Percentiles rank a stretch among this genome's conserved stretches.
phyloP scores from a whole-genome alignment of 1,284 basidiomycete genomes.

The Caloboletus firmus region DNA sequence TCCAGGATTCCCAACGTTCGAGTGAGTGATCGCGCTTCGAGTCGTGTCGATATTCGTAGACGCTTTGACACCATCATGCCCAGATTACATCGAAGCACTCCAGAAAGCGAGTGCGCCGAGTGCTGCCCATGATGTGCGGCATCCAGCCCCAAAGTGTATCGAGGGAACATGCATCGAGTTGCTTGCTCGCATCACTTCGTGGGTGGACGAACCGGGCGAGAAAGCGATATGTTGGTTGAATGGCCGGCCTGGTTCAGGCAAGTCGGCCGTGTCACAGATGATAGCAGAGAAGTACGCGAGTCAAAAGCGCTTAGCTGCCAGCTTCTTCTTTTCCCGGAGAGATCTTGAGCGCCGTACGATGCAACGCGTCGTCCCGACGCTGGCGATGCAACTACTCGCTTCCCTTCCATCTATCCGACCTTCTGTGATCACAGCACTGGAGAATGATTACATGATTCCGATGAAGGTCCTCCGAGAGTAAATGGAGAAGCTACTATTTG shows the following conservation, averaged over 20 bases:
- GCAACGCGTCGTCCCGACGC: slow-evolving; percentile 16
- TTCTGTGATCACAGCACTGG: slow-evolving; percentile 7
- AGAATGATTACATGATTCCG: slow-evolving; percentile 20
- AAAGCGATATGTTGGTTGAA: slow-evolving; percentile 7
- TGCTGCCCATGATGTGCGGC: slow-evolving; percentile 21
- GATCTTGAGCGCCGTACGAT: slow-evolving; percentile 4
- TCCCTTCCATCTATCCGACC: slow-evolving; percentile 9
- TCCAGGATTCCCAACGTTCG: background rate
- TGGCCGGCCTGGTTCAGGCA: background rate
- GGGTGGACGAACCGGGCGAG: background rate
- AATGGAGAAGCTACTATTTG: slow-evolving; percentile 17
- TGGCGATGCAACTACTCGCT: slow-evolving; percentile 12
- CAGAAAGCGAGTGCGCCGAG: slow-evolving; percentile 20
- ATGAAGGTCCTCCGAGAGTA: slow-evolving; percentile 25
- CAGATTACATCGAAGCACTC: background rate
- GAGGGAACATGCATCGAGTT: slow-evolving; percentile 26
- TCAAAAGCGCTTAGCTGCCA: background rate
- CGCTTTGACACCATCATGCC: background rate
- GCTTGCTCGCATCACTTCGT: slow-evolving; percentile 1
- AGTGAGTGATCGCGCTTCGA: background rate
- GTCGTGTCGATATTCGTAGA: no score
- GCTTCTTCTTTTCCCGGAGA: background rate
- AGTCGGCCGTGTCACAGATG: background rate
- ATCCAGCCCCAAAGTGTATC: slow-evolving; percentile 25
- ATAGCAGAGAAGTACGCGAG: background rate